These are phyloP conservation scores for Ottelia alismoides DNA, from an alignment of 106 monocot species.

Conservation along the genomic window DNA sequence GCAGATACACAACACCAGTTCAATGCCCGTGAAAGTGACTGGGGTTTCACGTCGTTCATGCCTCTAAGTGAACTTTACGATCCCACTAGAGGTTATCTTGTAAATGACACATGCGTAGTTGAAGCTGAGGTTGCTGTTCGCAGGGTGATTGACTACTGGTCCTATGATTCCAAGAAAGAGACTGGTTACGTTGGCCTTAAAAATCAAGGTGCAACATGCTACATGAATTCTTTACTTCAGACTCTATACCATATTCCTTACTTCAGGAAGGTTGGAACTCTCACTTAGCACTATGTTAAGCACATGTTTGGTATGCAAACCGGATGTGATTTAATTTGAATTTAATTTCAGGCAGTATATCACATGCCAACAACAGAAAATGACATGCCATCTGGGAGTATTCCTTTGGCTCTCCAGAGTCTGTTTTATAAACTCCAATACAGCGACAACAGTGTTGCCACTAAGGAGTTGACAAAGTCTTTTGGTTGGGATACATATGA, in stretches of 20 bases:
- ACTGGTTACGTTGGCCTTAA: conserved; percentile 24
- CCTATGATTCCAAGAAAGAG: conserved; percentile 22
- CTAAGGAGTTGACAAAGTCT: conserved; percentile 22
- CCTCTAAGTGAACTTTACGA: conserved; percentile 19
- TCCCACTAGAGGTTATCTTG: conserved; percentile 16
- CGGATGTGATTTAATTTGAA: not conserved
- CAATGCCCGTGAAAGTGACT: conserved; percentile 9
- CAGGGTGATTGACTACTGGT: conserved; percentile 10
- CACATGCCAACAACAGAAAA: conserved; percentile 90
- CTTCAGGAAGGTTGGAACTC: conserved; percentile 14
- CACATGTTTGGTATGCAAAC: too few relatives aligned
- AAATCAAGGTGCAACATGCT: conserved; percentile 25
- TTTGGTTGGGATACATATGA: conserved; percentile 26
- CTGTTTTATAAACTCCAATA: conserved; percentile 64
- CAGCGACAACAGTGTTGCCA: conserved; percentile 49
- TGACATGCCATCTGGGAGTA: conserved; percentile 77
- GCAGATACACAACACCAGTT: conserved; percentile 19
- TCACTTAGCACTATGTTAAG: not conserved
- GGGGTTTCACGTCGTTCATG: conserved; percentile 25
- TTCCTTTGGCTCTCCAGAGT: conserved; percentile 67
- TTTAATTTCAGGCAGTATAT: conserved; percentile 57
- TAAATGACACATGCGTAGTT: conserved; percentile 13
- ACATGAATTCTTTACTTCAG: conserved; percentile 27
- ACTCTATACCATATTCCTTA: conserved; percentile 23
- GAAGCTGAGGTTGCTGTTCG: conserved; percentile 20